Evolutionary conservation across 2,329 filamentous ascomycete genomes (phyloP).

Genomic region (Trematosphaeria pertusa): DNA sequence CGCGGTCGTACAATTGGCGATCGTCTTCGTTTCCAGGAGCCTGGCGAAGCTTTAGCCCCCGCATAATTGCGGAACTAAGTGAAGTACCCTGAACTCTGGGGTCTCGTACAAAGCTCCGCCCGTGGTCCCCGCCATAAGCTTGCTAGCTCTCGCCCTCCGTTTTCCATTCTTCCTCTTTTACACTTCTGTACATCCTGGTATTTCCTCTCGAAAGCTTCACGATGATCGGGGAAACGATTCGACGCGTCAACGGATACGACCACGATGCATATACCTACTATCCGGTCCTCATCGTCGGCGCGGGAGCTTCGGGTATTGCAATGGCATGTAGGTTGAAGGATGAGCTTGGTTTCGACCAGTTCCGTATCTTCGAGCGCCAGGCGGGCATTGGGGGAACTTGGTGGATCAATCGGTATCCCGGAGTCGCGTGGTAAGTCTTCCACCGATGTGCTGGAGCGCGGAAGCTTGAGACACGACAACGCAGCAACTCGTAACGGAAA

Average conservation of each 20-base stretch:
- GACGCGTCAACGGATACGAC: constrained; percentile 46
- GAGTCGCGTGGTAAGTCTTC: constrained; percentile 41
- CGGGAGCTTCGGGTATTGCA: constrained; percentile 68
- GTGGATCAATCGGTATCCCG: constrained; percentile 67
- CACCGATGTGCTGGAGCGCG: not conserved
- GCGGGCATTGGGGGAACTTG: constrained; percentile 68
- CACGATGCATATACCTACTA: constrained; percentile 51
- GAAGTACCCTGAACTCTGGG: no score
- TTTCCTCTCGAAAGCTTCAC: no score
- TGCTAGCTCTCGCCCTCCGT: no score
- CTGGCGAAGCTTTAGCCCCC: no score
- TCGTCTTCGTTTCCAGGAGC: no score
- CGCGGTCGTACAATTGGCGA: no score
- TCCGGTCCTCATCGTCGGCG: constrained; percentile 65
- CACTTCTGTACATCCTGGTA: not conserved
- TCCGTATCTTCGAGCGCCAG: constrained; percentile 67
- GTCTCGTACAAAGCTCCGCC: no score
- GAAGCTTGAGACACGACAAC: not conserved
- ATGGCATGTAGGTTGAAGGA: constrained; percentile 66
- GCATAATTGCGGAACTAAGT: no score
- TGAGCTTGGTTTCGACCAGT: constrained; percentile 64
- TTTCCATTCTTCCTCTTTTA: no score
- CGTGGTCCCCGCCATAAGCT: no score
- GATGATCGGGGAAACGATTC: constrained; percentile 45
- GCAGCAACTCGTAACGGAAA: no score